These are phyloP conservation scores for Chlorella vulgaris DNA, from an alignment of 139 green algal species.

Conservation along the genomic window DNA sequence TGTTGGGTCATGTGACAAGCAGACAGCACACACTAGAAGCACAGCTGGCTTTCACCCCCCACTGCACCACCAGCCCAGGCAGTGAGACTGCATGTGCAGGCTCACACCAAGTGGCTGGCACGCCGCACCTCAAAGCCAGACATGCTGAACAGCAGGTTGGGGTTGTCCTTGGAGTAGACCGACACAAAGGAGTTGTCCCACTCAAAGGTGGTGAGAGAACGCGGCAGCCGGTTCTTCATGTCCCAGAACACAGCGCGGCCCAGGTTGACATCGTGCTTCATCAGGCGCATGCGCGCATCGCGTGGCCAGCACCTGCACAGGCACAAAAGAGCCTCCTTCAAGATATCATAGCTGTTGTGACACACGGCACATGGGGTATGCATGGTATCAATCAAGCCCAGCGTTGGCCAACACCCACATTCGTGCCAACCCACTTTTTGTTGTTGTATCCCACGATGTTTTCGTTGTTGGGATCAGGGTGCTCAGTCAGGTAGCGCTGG, in stretches of 20 bases:
- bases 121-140: constrained; percentile 96
- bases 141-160: constrained; percentile 99
- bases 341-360: too few relatives aligned
- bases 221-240: constrained; percentile 90
- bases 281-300: constrained; percentile 98
- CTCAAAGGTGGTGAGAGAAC: constrained; percentile 95
- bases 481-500: constrained; percentile 97
- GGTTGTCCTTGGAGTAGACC: constrained; percentile 98
- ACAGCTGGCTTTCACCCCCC: neutral
- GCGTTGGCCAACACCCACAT: too few relatives aligned
- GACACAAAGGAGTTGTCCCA: constrained; percentile 96
- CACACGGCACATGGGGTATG: too few relatives aligned
- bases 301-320: constrained; percentile 95
- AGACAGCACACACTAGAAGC: neutral
- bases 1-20: too few relatives aligned
- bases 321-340: neutral
- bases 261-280: constrained; percentile 99
- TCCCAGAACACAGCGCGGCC: constrained; percentile 96
- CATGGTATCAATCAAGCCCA: too few relatives aligned
- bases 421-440: constrained; percentile 50
- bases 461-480: constrained; percentile 99
- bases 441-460: constrained; percentile 99
- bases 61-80: too few relatives aligned
- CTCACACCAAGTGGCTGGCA: too few relatives aligned
- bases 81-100: too few relatives aligned